Base-by-base conservation (phyloP, 768 basidiomycete species). In the Trametopsis cervina region DNA sequence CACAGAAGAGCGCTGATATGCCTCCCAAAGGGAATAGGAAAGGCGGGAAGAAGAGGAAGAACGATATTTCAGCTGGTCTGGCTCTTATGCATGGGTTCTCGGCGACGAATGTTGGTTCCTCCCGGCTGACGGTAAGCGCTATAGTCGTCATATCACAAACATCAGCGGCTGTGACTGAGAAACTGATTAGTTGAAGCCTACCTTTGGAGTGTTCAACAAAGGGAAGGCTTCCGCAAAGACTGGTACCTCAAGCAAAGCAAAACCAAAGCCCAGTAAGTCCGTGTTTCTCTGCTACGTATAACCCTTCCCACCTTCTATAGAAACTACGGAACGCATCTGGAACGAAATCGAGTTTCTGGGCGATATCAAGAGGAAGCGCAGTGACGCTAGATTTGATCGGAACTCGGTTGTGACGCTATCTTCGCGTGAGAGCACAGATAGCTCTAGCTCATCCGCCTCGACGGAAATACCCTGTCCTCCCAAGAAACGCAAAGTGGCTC, bases 41-140 rank as follows among this genome's bases (percentile, higher is more conserved):
- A 42, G 40, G 52, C 41, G 51, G 58, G 35, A 59, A 38, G 40
- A 60, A 60, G 45, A 61, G 54, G 25, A 64, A 62, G 47, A 56
- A 36, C 45, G n/a, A 73, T 65, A 39, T 47, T 69, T 68, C 75
- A 7, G 64, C 74, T 1, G 78, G 74, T 3, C 67, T 84, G 26
- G 81, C 82, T 0, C 67, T 86, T 22, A 79, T 86, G 78, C 79
- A 84, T 52, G 81, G 80, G 0, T 83, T 85, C 58, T 63, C 72
- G 13, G 76, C 83, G 0, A 74, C 72, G 4, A 84, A 81, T 52
- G 71, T 86, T 2, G 78, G 81, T 12, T 75, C 72, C 44, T 72
- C 75, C 47, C 73, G 84, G 35, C 58, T 86, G 10, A 86, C 83
- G 46, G 83, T 84, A 55, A 42, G 72, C 58, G 46, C 9, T n/a